Evolutionary conservation across 805 yeast species (phyloP).

Genomic region (Torulaspora delbrueckii): DNA sequence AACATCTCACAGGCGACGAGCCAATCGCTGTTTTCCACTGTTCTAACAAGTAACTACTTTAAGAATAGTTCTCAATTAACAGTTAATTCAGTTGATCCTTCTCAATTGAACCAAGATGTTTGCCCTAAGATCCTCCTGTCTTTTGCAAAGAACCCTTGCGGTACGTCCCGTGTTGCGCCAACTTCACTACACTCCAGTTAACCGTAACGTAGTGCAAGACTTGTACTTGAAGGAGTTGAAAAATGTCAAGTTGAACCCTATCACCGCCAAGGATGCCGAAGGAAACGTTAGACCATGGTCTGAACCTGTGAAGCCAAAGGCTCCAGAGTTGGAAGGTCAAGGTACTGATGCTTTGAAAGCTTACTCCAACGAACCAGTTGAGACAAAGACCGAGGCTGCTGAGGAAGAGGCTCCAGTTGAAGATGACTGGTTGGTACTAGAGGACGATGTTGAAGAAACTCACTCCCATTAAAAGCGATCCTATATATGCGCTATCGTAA

Average conservation of each 20-base stretch:
- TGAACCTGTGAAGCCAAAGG: constrained; percentile 70
- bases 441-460: constrained; percentile 54
- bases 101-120: not conserved
- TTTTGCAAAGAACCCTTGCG: constrained; percentile 3
- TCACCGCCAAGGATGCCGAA: constrained; percentile 69
- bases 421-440: constrained; percentile 79
- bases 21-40: constrained; percentile 3
- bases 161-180: constrained; percentile 13
- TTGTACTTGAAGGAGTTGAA: constrained; percentile 82
- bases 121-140: constrained; percentile 5
- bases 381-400: constrained; percentile 45
- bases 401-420: constrained; percentile 20
- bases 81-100: not conserved
- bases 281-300: constrained; percentile 78
- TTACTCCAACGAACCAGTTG: constrained; percentile 70
- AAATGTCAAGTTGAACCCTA: constrained; percentile 79
- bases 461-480: constrained; percentile 22
- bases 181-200: constrained; percentile 26
- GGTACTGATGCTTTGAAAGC: constrained; percentile 60
- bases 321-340: constrained; percentile 67
- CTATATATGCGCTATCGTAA: not conserved
- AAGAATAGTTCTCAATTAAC: not conserved
- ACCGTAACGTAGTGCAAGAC: constrained; percentile 64
- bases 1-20: constrained; percentile 1
- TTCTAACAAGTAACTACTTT: not conserved